phyloP scores from a whole-genome alignment of 495 filamentous ascomycete genomes.

The Penicillium manginii region DNA sequence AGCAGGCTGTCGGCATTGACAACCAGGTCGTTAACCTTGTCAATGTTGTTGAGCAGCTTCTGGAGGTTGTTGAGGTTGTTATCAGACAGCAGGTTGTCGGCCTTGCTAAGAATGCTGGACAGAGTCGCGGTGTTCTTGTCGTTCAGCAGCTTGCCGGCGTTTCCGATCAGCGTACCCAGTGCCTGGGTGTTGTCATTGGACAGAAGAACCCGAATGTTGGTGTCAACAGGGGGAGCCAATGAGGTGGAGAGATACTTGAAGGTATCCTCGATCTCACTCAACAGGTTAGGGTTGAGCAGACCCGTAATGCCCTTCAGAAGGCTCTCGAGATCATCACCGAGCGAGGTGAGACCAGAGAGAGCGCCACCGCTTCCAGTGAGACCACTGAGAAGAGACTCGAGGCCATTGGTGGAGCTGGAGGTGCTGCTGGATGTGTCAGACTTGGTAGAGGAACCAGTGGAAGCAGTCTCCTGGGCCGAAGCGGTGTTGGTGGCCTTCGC shows the following conservation, averaged over 20 bases:
- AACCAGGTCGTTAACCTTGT: conserved; percentile 42
- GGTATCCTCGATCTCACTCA: conserved; percentile 35
- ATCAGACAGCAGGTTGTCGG: conserved; percentile 33
- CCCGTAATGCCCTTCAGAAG: conserved; percentile 22
- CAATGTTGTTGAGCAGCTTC: conserved; percentile 42
- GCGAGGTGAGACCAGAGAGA: conserved; percentile 5
- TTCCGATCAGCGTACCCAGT: conserved; percentile 31
- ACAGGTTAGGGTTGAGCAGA: conserved; percentile 28
- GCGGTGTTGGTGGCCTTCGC: conserved; percentile 1
- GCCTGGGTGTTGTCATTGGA: conserved; percentile 26
- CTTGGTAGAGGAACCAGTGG: conserved; percentile 11
- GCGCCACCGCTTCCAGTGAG: conserved; percentile 3
- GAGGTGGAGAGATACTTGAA: conserved; percentile 41
- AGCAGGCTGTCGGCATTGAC: conserved; percentile 35
- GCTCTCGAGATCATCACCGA: conserved; percentile 10
- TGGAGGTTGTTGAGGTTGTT: conserved; percentile 45
- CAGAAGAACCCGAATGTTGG: conserved; percentile 46
- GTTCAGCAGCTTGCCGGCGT: conserved; percentile 35
- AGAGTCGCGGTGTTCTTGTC: conserved; percentile 41
- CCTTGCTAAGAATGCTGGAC: conserved; percentile 32
- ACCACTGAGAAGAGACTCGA: conserved; percentile 7
- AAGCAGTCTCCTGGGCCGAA: conserved; percentile 10
- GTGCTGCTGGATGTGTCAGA: conserved; percentile 7
- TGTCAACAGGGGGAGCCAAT: conserved; percentile 41
- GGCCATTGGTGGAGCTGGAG: conserved; percentile 1